A percentile compares a stretch with the other conserved stretches of the same genome.
phyloP scores from a whole-genome alignment of 495 filamentous ascomycete genomes.

The Hypoxylon trugodes region DNA sequence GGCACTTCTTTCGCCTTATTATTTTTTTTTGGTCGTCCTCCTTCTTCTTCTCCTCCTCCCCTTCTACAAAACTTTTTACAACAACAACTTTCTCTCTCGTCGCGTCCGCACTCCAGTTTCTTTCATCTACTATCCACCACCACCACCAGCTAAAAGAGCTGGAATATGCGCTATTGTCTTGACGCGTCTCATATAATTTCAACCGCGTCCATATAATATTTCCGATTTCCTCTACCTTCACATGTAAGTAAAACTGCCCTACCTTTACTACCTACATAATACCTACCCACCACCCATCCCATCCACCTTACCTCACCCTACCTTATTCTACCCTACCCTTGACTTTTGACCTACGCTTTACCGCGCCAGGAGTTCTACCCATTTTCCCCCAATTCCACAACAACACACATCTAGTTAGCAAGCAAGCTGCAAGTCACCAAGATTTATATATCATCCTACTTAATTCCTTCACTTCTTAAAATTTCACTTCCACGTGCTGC shows the following conservation, averaged over 20 bases:
- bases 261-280: too few species aligned
- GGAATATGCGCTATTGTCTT: slow-evolving; percentile 15
- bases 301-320: slow-evolving; percentile 34
- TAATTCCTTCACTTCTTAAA: slow-evolving; percentile 38
- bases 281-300: slow-evolving; percentile 21
- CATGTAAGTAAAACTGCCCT: too few species aligned
- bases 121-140: slow-evolving; percentile 35
- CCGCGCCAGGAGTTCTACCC: slow-evolving; percentile 41
- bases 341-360: slow-evolving; percentile 39
- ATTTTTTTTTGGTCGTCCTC: slow-evolving; percentile 45
- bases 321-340: slow-evolving; percentile 32
- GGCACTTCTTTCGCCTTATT: slow-evolving; percentile 45
- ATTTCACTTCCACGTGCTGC: slow-evolving; percentile 30
- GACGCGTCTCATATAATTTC: slow-evolving; percentile 34
- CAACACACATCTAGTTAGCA: too few species aligned
- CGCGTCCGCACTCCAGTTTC: slow-evolving; percentile 25
- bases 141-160: slow-evolving; percentile 24
- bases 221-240: slow-evolving; percentile 30
- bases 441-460: too few species aligned
- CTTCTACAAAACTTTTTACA: slow-evolving; percentile 43
- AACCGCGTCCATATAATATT: slow-evolving; percentile 28
- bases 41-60: slow-evolving; percentile 46
- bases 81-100: slow-evolving; percentile 35
- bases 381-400: slow-evolving; percentile 48
- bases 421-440: too few species aligned